Evolutionary conservation across 2,329 filamentous ascomycete species (phyloP), one percentile per base, ranked within the genome.

Genomic region (Venturia nashicola): DNA sequence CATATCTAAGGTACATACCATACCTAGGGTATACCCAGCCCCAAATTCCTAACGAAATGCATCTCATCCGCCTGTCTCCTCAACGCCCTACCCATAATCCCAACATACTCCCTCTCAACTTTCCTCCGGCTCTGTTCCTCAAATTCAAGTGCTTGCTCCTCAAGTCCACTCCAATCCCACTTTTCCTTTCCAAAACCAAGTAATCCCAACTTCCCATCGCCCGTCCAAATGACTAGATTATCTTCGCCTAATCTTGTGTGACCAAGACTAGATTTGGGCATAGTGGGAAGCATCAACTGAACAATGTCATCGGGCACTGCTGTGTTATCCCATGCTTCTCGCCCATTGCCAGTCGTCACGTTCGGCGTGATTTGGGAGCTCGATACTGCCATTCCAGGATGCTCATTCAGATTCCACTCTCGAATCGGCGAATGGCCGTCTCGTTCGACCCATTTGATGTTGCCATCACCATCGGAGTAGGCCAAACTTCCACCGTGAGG

Each of bases 381-480:
- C 34, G 62, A 42, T 16, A 44, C 36, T 20, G 46, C 16, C 34
- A 40, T 36, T 1, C 23, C 23, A 2, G 42, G 46, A 14, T 65
- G 40, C 46, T 42, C 12, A 65, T 85, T 86, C 70, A 86, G 80
- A 67, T 85, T 85, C 72, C 82, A 81, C 0, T 77, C 76, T 16
- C 83, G 77, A 5, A 86, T 78, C 34, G 80, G 76, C 9, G 78
- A 78, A 44, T 76, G 77, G 0, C 89, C 91, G 70, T 97, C 91
- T 43, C 92, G 82, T 74, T 97, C 93, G 55, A 95, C 85, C 92
- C 93, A 97, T 72, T 91, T 93, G 67, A 97, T 74, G 61, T 87
- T 85, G 0, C 93, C 93, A 32, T 90, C 85, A 0, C 89, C 89
- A 70, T 97, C 93, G 2, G 90, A 90, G 68, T 89, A 89, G 20